Evolutionary conservation across 2,329 filamentous ascomycete species (phyloP).

Genomic region (Sordariomycetes sp.): DNA sequence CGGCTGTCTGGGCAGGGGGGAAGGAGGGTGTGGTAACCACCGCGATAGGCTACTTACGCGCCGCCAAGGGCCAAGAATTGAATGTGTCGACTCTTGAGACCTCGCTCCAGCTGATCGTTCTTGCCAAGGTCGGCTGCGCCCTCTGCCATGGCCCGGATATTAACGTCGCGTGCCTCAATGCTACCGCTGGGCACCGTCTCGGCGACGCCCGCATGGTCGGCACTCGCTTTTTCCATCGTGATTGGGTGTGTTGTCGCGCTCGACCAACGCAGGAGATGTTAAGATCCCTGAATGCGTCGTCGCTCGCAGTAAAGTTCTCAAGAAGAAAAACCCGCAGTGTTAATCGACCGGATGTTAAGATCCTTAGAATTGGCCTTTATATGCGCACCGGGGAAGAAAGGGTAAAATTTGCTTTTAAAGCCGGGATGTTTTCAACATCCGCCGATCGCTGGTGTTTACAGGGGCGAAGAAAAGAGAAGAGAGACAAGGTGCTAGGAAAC

Average conservation of each 20-base stretch:
- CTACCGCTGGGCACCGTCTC: not conserved
- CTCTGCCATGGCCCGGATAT: conserved; percentile 10
- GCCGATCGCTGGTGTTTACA: not conserved
- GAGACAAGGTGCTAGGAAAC: not conserved
- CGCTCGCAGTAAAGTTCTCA: not conserved
- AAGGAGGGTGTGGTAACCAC: not conserved
- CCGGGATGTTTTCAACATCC: not conserved
- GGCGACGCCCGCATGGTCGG: not conserved
- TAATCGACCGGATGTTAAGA: no score
- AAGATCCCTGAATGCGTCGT: not conserved
- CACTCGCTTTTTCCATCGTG: not conserved
- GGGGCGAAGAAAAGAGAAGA: not conserved
- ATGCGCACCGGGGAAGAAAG: no score
- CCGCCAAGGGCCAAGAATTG: conserved; percentile 47
- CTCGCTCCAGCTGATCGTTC: conserved; percentile 38
- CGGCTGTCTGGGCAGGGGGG: not conserved
- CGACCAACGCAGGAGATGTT: not conserved
- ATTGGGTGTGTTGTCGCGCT: not conserved
- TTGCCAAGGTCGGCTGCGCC: conserved; percentile 15
- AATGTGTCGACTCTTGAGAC: conserved; percentile 49
- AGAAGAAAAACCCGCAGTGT: no score
- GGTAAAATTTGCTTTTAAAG: no score
- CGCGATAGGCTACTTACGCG: conserved; percentile 17
- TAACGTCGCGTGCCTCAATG: conserved; percentile 8
- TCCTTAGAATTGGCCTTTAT: no score